Evolutionary conservation across 2,329 filamentous ascomycete genomes (phyloP).

Genomic region (Didymella lethalis): DNA sequence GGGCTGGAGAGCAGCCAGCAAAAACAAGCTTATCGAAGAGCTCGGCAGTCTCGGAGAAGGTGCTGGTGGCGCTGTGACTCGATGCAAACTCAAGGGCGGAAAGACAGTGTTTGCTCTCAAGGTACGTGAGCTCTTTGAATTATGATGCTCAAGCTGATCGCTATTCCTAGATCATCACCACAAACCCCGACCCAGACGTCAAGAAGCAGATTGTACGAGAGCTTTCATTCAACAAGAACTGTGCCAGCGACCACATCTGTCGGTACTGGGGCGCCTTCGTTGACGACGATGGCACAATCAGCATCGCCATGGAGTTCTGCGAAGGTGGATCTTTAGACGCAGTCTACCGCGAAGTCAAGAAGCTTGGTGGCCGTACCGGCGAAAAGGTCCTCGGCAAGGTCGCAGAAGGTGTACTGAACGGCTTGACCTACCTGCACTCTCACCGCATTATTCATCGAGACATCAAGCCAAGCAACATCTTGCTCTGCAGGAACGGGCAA

Average conservation of each 20-base stretch:
- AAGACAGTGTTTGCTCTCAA: conserved; percentile 97
- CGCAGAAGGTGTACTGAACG: conserved; percentile 91
- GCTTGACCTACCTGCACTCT: conserved; percentile 91
- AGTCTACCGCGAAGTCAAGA: conserved; percentile 97
- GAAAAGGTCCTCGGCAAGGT: conserved; percentile 98
- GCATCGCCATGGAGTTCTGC: conserved; percentile 99
- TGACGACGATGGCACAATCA: conserved; percentile 93
- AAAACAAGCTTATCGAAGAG: conserved; percentile 86
- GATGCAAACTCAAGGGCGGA: conserved; percentile 85
- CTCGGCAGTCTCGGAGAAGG: conserved; percentile 91
- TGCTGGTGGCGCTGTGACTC: conserved; percentile 92
- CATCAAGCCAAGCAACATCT: conserved; percentile 97
- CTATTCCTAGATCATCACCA: conserved; percentile 79
- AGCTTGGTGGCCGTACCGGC: conserved; percentile 89
- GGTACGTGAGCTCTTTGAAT: conserved; percentile 60
- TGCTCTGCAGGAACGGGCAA: conserved; percentile 84
- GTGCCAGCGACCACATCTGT: conserved; percentile 94
- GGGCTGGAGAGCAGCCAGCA: conserved; percentile 91
- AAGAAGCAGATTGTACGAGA: conserved; percentile 99
- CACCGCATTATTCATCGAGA: conserved; percentile 98
- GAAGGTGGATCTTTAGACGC: conserved; percentile 95
- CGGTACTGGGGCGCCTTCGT: conserved; percentile 97
- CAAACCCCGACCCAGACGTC: conserved; percentile 95
- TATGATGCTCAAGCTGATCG: conserved; percentile 21
- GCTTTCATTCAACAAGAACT: conserved; percentile 96